A percentile compares a stretch with the other conserved stretches of the same genome.
Evolutionary conservation across 192 early-diverging fungal genomes (phyloP).

Genomic region (Coemansia brasiliensis): DNA sequence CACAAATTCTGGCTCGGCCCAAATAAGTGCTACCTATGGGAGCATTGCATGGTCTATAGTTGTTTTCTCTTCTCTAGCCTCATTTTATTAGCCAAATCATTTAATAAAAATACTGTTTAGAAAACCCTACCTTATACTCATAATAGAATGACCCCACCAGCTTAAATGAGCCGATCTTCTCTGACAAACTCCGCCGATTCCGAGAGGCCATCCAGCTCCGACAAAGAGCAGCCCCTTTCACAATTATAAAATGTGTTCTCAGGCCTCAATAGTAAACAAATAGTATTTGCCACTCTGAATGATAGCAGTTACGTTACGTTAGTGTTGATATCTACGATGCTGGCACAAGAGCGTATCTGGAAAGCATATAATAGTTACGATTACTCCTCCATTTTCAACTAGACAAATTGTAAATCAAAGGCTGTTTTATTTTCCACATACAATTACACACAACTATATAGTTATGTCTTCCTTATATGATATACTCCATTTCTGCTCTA

Average conservation of each 20-base stretch:
- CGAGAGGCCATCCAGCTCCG: background rate
- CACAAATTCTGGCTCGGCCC: too few relatives aligned
- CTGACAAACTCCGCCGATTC: slow-evolving; percentile 6
- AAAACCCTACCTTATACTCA: too few relatives aligned
- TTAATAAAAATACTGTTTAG: too few relatives aligned
- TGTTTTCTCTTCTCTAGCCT: background rate
- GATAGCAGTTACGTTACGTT: slow-evolving; percentile 67
- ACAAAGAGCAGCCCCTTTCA: slow-evolving; percentile 8
- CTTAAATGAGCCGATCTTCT: background rate
- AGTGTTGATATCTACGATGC: slow-evolving; percentile 62
- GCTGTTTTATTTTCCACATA: too few relatives aligned
- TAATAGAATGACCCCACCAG: too few relatives aligned
- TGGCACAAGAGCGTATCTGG: slow-evolving; percentile 62
- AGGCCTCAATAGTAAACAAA: slow-evolving; percentile 24
- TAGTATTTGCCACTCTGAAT: slow-evolving; percentile 71
- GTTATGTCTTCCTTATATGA: too few relatives aligned
- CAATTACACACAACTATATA: too few relatives aligned
- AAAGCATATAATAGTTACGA: slow-evolving; percentile 64
- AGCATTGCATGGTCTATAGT: background rate
- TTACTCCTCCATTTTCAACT: slow-evolving; percentile 52
- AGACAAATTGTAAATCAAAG: too few relatives aligned
- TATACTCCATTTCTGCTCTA: too few relatives aligned
- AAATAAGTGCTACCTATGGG: background rate
- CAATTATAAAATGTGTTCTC: slow-evolving; percentile 26
- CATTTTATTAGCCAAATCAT: too few relatives aligned